phyloP scores from a whole-genome alignment of 805 yeast species.

The Ogataea trehaloabstinens region DNA sequence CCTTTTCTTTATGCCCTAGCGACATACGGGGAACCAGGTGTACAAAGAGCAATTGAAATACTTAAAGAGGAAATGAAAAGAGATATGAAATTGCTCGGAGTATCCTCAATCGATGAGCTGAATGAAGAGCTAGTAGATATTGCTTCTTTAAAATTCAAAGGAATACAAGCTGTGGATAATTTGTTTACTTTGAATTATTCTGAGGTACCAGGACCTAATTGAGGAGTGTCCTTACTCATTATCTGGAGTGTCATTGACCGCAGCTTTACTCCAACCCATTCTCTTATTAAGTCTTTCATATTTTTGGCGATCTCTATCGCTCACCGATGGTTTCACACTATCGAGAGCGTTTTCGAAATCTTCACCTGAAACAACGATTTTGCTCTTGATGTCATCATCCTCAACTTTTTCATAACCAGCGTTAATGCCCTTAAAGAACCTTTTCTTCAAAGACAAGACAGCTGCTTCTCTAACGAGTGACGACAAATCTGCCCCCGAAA shows the following conservation, averaged over 20 bases:
- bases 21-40: conserved; percentile 79
- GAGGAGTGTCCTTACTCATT: not conserved
- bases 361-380: conserved; percentile 52
- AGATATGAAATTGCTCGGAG: conserved; percentile 69
- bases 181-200: conserved; percentile 56
- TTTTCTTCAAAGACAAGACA: conserved; percentile 76
- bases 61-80: conserved; percentile 59
- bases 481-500: conserved; percentile 94
- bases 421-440: conserved; percentile 54
- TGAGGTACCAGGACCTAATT: conserved; percentile 37
- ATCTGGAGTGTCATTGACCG: conserved; percentile 8
- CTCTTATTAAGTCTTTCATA: conserved; percentile 72
- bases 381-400: conserved; percentile 12
- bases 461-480: conserved; percentile 94
- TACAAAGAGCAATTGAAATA: conserved; percentile 58
- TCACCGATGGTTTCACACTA: conserved; percentile 85
- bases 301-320: conserved; percentile 75
- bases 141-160: conserved; percentile 30
- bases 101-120: conserved; percentile 44
- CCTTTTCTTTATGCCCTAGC: conserved; percentile 77
- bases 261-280: conserved; percentile 64
- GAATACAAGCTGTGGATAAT: conserved; percentile 43
- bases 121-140: conserved; percentile 40
- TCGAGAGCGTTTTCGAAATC: conserved; percentile 74
- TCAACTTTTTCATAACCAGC: conserved; percentile 42